Conservation (phyloP, 305 asterid genomes). For the Caryopteris hybrid region DNA sequence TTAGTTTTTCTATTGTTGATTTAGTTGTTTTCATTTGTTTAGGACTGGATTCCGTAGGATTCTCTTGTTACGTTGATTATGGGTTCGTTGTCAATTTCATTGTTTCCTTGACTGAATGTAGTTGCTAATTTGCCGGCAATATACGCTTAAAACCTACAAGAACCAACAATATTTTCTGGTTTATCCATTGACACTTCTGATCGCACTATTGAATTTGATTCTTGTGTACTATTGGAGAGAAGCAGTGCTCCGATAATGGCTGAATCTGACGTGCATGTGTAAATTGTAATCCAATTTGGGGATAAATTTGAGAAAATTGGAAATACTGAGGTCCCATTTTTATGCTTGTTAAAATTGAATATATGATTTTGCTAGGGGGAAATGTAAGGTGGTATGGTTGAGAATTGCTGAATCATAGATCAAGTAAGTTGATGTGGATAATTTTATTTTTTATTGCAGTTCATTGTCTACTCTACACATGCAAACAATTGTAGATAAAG, state of each 20-base stretch:
- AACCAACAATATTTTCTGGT: background rate
- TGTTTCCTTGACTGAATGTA: background rate
- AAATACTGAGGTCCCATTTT: too few relatives aligned
- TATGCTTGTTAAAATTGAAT: background rate
- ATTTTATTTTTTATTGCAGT: conserved; percentile 38
- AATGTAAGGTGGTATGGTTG: background rate
- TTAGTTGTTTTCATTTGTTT: background rate
- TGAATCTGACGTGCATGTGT: background rate
- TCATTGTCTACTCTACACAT: conserved; percentile 61
- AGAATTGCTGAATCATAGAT: background rate
- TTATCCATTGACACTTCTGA: background rate
- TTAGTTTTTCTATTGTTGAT: background rate
- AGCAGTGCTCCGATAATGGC: background rate
- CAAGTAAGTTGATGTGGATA: background rate
- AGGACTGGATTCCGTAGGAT: background rate
- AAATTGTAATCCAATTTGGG: background rate
- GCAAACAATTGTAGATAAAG: conserved; percentile 63
- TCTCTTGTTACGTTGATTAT: background rate
- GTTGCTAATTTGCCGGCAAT: background rate
- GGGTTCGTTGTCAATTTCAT: background rate
- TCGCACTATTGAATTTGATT: background rate
- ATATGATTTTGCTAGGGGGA: background rate
- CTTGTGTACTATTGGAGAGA: background rate
- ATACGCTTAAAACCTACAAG: background rate
- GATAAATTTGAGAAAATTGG: background rate